These are phyloP conservation scores for Echinosophora koreensis DNA, from an alignment of 306 rosid species.

Conservation along the genomic window DNA sequence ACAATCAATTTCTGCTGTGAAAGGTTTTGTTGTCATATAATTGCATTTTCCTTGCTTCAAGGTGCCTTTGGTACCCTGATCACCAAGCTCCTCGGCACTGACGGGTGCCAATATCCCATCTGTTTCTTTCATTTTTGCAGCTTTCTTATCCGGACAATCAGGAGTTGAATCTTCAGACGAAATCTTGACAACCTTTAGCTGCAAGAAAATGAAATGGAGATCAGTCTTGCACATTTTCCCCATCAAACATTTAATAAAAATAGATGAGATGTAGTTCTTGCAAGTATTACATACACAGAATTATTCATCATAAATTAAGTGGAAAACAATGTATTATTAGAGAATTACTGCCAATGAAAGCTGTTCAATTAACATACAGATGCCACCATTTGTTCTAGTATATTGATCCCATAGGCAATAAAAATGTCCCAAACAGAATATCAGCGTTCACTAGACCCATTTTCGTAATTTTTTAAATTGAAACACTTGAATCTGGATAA, in stretches of 20 bases:
- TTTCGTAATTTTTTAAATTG: constrained; percentile 9
- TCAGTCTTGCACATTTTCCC: constrained; percentile 31
- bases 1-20: constrained; percentile 39
- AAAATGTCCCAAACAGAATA: constrained; percentile 24
- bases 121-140: constrained; percentile 41
- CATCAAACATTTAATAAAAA: constrained; percentile 32
- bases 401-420: not conserved
- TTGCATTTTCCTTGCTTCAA: constrained; percentile 4
- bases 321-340: constrained; percentile 20
- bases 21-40: constrained; percentile 5
- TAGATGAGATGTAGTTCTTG: constrained; percentile 12
- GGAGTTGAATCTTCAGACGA: constrained; percentile 29
- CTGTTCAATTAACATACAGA: not conserved
- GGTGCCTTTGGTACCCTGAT: constrained; percentile 16
- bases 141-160: constrained; percentile 35
- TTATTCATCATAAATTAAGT: constrained; percentile 2
- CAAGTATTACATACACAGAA: not conserved
- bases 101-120: constrained; percentile 50
- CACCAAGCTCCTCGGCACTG: constrained; percentile 49
- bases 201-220: constrained; percentile 47
- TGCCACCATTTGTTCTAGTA: constrained; percentile 2
- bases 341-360: constrained; percentile 2
- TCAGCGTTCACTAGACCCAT: not conserved
- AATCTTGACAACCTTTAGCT: constrained; percentile 50
- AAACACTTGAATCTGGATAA: no score